Evolutionary conservation across 192 early-diverging fungal species (phyloP), one percentile per base, ranked within the genome.

Genomic region (Coemansia sp.): DNA sequence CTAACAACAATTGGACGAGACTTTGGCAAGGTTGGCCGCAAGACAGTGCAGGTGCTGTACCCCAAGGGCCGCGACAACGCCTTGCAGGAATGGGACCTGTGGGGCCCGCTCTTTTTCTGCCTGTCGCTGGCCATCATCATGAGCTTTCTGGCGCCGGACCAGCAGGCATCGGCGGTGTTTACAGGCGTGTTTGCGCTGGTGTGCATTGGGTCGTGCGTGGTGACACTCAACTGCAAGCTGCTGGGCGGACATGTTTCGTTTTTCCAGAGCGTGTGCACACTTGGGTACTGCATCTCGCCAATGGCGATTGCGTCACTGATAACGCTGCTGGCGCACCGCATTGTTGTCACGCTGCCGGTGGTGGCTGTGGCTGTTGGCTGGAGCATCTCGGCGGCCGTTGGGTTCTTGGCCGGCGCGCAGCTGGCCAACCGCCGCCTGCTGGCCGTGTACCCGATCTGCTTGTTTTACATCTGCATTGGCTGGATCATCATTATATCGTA

Each of bases 281-380:
- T 98, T 54, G 95, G 95, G 7, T 98, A 98, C 81, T 98, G 96
- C 74, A 79, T 97, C 58, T 98, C 96, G 63, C 96, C 96, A 8
- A 81, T 98, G 61, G 89, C 93, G 1, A 72, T 93, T 21, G 91
- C 88, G 25, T 86, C 92, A 21, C 68, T 96, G 15, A 67, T 94
- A 5, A 71, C 88, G 1, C 77, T 93, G 28, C 82, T 94, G 59
- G 84, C 86, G 2, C 57, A 75, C 26, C 77, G 83, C 51, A 73
- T 95, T 38, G 83, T 89, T 51, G 80, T 95, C 60, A 84, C 91
- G 4, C 70, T 89, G 17, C 87, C 94, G 19, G 72, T 93, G 0
- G 91, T 90, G 14, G 81, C 79, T 6, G 80, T 90, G 10, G 88
- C 91, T 11, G 94, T 95, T 72, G 87, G 74, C 3, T 98, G 96